A percentile compares a stretch with the other conserved stretches of the same genome.
Conservation (phyloP, 345 rosid genomes). For the Mercurialis annua region DNA sequence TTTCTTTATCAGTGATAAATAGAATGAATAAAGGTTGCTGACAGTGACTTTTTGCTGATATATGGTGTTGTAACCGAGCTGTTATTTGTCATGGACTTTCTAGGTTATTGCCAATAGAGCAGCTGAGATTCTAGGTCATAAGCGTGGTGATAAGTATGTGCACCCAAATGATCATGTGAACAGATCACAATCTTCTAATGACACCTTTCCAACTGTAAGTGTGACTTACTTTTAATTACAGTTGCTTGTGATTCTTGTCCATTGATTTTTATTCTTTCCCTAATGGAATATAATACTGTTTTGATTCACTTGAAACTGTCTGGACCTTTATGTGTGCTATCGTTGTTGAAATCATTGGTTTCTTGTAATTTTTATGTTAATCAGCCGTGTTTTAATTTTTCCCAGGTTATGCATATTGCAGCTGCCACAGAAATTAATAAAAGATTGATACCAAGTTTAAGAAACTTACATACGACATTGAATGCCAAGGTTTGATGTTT, state of each 20-base stretch:
- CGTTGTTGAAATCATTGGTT: not conserved
- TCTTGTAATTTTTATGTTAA: not conserved
- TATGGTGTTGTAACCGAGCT: not conserved
- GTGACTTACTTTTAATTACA: constrained; percentile 10
- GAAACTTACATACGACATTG: constrained; percentile 61
- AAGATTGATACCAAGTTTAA: constrained; percentile 74
- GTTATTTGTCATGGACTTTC: constrained; percentile 11
- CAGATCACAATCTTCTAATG: constrained; percentile 93
- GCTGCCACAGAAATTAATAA: constrained; percentile 86
- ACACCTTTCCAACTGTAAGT: constrained; percentile 93
- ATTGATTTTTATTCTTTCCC: not conserved
- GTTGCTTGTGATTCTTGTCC: not conserved
- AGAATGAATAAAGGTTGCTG: not conserved
- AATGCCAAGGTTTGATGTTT: constrained; percentile 62
- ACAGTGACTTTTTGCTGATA: too few relatives aligned
- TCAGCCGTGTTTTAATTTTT: not conserved
- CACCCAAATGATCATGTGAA: constrained; percentile 99
- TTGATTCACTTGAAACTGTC: not conserved
- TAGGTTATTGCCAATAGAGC: constrained; percentile 99
- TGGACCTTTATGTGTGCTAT: not conserved
- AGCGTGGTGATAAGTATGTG: constrained; percentile 79
- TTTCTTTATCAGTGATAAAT: not conserved
- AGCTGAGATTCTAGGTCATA: constrained; percentile 88
- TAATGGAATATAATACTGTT: not conserved
- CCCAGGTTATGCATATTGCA: constrained; percentile 96